A percentile compares a stretch with the other conserved stretches of the same genome.
phyloP scores from a whole-genome alignment of 352 stramenopile genomes.

The Pythium guiyangense region DNA sequence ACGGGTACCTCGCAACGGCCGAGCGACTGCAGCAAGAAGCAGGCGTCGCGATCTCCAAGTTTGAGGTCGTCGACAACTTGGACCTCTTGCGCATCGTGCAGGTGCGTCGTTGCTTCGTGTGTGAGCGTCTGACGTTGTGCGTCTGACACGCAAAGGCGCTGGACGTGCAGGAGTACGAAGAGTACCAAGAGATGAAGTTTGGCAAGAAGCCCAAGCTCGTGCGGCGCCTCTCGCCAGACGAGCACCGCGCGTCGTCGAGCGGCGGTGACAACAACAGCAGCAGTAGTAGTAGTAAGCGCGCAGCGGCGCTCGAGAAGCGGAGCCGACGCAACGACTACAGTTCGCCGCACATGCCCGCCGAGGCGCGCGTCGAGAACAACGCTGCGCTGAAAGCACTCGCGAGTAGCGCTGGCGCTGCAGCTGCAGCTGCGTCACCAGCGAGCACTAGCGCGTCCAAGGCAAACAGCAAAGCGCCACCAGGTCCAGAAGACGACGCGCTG shows the following conservation, averaged over 20 bases:
- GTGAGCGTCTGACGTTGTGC: too few species aligned
- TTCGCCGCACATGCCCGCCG: conserved; percentile 67
- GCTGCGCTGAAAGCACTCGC: conserved; percentile 53
- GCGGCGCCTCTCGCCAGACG: conserved; percentile 55
- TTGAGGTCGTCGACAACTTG: conserved; percentile 92
- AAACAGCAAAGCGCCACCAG: conserved; percentile 3
- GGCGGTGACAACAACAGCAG: conserved; percentile 21
- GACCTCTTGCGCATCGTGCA: conserved; percentile 84
- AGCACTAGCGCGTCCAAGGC: background rate
- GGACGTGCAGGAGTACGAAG: conserved; percentile 80
- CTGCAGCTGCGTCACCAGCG: conserved; percentile 7
- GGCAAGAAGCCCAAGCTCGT: conserved; percentile 85
- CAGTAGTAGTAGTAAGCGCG: conserved; percentile 23
- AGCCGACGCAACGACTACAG: conserved; percentile 71
- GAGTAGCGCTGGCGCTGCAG: conserved; percentile 17
- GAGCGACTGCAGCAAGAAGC: conserved; percentile 86
- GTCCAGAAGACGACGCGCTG: conserved; percentile 37
- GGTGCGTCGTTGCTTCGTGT: conserved; percentile 22
- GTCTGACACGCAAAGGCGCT: background rate
- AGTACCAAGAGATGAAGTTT: conserved; percentile 92
- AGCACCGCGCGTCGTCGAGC: conserved; percentile 12
- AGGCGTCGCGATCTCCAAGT: conserved; percentile 81
- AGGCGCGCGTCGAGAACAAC: conserved; percentile 78
- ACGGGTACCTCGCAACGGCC: conserved; percentile 80
- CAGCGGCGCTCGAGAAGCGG: conserved; percentile 45